Evolutionary conservation across 1,139 yeast species (phyloP).

Genomic region (Taiozyma sp.): DNA sequence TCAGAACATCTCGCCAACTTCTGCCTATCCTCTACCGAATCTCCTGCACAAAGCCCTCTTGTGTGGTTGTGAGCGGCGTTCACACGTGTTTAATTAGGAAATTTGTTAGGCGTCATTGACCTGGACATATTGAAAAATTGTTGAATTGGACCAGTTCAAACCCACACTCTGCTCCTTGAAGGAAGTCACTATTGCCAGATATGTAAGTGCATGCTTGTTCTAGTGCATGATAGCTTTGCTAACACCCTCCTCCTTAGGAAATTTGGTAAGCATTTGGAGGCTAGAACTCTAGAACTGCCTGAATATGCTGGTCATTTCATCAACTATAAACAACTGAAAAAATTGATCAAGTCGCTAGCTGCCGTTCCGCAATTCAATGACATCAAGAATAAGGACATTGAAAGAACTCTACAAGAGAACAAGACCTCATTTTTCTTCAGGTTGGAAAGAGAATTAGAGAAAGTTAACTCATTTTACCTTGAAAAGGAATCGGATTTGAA

Average conservation of each 20-base stretch:
- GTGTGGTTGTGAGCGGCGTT: background rate
- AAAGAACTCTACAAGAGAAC: constrained; percentile 70
- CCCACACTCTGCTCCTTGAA: background rate
- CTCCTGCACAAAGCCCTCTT: constrained; percentile 18
- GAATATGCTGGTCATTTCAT: constrained; percentile 92
- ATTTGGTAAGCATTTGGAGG: constrained; percentile 92
- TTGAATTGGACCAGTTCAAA: background rate
- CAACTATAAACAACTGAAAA: constrained; percentile 88
- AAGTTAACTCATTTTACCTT: constrained; percentile 82
- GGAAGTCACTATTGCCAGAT: background rate
- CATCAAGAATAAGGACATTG: constrained; percentile 23
- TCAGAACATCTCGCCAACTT: background rate
- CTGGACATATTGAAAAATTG: background rate
- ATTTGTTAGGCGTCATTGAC: background rate
- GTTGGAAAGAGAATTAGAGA: constrained; percentile 89
- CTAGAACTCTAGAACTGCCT: constrained; percentile 89
- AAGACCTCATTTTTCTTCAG: constrained; percentile 91
- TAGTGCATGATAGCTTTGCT: background rate
- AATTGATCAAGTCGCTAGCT: constrained; percentile 62
- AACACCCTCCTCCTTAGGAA: constrained; percentile 37
- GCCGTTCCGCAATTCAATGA: constrained; percentile 24
- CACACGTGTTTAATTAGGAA: background rate
- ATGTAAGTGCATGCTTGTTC: background rate
- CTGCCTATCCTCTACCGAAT: background rate
- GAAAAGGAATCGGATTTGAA: constrained; percentile 87